Base-by-base conservation (phyloP, 805 yeast species). In the Lipomyces yamanashiensis region DNA sequence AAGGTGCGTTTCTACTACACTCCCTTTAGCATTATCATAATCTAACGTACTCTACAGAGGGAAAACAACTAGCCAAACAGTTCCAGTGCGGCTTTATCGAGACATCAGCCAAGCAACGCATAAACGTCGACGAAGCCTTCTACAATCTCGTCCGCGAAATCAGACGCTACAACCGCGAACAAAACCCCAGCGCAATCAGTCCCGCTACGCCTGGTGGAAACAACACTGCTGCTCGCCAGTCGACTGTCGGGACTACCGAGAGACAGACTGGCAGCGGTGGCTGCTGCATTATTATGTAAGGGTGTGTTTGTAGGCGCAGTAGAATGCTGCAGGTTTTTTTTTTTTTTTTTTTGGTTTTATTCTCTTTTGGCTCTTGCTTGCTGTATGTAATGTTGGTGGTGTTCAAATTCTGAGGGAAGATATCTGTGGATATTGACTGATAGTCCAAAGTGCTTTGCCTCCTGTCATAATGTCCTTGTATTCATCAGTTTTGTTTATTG, bases 31-130 rank as follows among this genome's bases (percentile, higher is more conserved):
- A 28, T 13, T 23, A 4, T 34, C 21, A 19, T 34, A 36, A 17
- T 17, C 19, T 19, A 7, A 44, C 37, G n/a, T 23, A 9, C 6
- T 21, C 39, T 36, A 36, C 62, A 67, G 98, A 95, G 72, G 97
- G 96, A 49, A 95, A 91, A 74, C 81, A 81, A 62, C 84, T 89
- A 70, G 88, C 93, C 37, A 82, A 85, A 69, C 82, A 82, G 56
- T 80, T 90, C 60, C 90, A 88, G 43, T 74, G 80, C 65, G 73
- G 73, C 33, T 95, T 92, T 74, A 82, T 92, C 70, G 99, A 95
- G 77, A 90, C 98, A 1, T 86, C 93, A 47, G 98, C 98, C 28
- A 95, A 95, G 76, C 90, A 88, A 71, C 87, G 96, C 64, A 83
- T 88, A 69, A 92, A 95, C 71, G 98, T 95, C 51, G 96, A 90